A percentile compares a stretch with the other conserved stretches of the same genome.
phyloP scores from a whole-genome alignment of 2,329 filamentous ascomycete species.

The Cladosporium sp. region DNA sequence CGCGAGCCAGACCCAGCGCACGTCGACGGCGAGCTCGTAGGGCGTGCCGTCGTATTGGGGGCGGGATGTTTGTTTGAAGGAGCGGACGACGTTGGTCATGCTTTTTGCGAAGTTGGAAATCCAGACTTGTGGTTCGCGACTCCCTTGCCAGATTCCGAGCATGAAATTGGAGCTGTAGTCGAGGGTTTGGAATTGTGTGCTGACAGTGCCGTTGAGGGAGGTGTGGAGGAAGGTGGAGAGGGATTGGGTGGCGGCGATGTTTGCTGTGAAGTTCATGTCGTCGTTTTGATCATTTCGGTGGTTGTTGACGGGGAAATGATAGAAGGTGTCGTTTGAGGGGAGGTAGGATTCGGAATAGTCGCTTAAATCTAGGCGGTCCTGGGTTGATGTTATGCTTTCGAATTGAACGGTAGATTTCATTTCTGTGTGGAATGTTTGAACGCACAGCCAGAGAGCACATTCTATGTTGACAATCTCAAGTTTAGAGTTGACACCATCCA shows the following conservation, averaged over 20 bases:
- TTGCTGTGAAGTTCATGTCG: not conserved
- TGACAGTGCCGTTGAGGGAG: not conserved
- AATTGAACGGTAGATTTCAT: not conserved
- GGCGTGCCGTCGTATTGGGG: not conserved
- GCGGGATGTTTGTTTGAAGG: not conserved
- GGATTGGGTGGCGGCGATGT: not conserved
- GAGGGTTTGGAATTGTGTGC: not conserved
- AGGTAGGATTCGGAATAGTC: not conserved
- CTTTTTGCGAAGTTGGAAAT: not conserved
- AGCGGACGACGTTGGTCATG: not conserved
- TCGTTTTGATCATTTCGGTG: not conserved
- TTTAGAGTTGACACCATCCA: not conserved
- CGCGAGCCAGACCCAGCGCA: not conserved
- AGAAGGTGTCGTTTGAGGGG: not conserved
- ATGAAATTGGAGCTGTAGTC: not conserved
- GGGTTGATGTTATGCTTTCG: not conserved
- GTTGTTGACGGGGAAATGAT: not conserved
- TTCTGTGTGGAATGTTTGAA: not conserved
- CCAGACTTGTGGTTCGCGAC: not conserved
- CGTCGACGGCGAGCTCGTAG: not conserved
- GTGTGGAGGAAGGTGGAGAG: not conserved
- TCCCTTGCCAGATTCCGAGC: not conserved
- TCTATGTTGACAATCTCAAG: not conserved
- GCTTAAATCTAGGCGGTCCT: not conserved
- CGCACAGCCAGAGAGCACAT: not conserved